phyloP scores from a whole-genome alignment of 768 basidiomycete genomes.

The Boletus huronensis region DNA sequence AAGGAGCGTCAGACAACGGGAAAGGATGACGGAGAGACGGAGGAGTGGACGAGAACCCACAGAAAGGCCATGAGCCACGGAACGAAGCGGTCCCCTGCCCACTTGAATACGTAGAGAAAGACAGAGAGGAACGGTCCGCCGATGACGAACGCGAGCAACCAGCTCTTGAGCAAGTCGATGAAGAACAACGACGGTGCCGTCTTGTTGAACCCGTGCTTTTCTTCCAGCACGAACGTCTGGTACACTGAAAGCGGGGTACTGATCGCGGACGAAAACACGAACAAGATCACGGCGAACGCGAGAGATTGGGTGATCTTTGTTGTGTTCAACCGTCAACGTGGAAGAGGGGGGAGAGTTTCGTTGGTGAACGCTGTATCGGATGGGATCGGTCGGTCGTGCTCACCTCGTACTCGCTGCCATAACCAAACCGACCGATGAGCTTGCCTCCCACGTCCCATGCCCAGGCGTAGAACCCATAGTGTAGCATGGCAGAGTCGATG shows the following conservation, averaged over 20 bases:
- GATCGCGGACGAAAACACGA: constrained; percentile 62
- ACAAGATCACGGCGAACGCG: constrained; percentile 66
- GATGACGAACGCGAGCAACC: constrained; percentile 63
- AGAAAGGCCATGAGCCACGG: constrained; percentile 93
- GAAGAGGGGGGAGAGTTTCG: too few species aligned
- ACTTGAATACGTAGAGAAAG: constrained; percentile 87
- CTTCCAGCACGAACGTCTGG: constrained; percentile 90
- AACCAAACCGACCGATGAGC: constrained; percentile 50
- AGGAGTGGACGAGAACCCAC: constrained; percentile 34
- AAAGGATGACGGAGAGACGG: constrained; percentile 25
- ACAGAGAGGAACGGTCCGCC: constrained; percentile 84
- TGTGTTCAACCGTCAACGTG: not conserved
- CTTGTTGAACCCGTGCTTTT: constrained; percentile 97
- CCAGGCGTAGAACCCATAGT: constrained; percentile 79
- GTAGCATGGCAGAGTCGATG: constrained; percentile 66
- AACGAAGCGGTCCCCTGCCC: constrained; percentile 91
- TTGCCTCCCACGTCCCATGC: constrained; percentile 68
- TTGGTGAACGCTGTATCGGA: not conserved
- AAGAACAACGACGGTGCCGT: constrained; percentile 75
- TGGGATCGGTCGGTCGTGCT: not conserved
- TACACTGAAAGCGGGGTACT: constrained; percentile 76
- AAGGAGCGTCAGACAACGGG: not conserved
- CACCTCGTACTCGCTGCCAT: constrained; percentile 73
- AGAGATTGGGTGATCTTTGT: constrained; percentile 76
- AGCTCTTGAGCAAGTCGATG: constrained; percentile 77